Percentiles rank a stretch among this genome's conserved stretches.
Evolutionary conservation across 257 asterid species (phyloP).

Genomic region (Gentiana macrophylla): DNA sequence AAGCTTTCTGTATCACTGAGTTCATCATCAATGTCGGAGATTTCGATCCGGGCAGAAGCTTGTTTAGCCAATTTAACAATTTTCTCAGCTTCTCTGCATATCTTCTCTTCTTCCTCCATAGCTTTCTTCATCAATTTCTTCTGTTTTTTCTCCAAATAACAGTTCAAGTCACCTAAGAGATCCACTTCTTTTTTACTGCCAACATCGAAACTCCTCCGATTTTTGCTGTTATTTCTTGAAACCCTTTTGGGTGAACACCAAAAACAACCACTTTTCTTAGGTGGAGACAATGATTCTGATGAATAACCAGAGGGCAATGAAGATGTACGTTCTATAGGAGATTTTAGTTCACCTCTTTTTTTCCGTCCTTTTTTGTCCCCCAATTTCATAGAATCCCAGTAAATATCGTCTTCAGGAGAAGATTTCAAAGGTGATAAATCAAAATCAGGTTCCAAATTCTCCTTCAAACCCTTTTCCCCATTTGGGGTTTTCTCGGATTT

Average conservation of each 20-base stretch:
- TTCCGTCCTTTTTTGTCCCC: conserved; percentile 18
- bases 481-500: neutral
- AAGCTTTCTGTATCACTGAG: conserved; percentile 11
- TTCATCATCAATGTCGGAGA: conserved; percentile 17
- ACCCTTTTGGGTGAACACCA: conserved; percentile 64
- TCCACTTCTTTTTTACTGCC: conserved; percentile 21
- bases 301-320: conserved; percentile 28
- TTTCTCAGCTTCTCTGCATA: conserved; percentile 73
- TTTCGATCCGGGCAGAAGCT: conserved; percentile 67
- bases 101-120: conserved; percentile 61
- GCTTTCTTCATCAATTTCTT: conserved; percentile 52
- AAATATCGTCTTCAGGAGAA: conserved; percentile 8
- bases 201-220: conserved; percentile 20
- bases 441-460: conserved; percentile 7
- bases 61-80: conserved; percentile 89
- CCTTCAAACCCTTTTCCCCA: conserved; percentile 6
- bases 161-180: conserved; percentile 47
- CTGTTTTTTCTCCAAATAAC: conserved; percentile 32
- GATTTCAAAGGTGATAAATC: neutral
- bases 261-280: conserved; percentile 58
- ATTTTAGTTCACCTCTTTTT: conserved; percentile 11
- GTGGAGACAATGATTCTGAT: conserved; percentile 50
- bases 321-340: conserved; percentile 12
- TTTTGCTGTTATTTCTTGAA: conserved; percentile 37
- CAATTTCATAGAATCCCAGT: conserved; percentile 17